These are phyloP conservation scores for Russula ochroleuca DNA, from an alignment of 768 basidiomycete species.

Conservation along the genomic window DNA sequence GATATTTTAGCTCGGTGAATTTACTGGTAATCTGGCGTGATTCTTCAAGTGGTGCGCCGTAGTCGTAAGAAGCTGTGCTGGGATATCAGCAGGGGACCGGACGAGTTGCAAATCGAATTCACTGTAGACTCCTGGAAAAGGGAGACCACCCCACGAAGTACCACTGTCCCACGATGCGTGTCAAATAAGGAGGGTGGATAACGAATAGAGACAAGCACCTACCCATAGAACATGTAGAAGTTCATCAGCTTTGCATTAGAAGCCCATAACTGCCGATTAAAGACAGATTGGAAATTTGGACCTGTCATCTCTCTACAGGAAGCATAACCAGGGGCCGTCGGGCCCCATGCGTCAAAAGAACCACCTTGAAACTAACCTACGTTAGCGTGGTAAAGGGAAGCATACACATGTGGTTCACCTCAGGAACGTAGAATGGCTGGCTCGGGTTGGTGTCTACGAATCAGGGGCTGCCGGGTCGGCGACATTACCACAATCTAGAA, in stretches of 20 bases:
- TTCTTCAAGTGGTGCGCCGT: slow-evolving; percentile 70
- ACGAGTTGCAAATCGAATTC: slow-evolving; percentile 25
- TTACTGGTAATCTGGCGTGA: slow-evolving; percentile 61
- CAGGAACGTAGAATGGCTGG: slow-evolving; percentile 70
- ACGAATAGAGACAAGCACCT: slow-evolving; percentile 6
- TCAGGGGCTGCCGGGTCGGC: background rate
- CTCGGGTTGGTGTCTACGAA: slow-evolving; percentile 37
- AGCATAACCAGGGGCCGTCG: slow-evolving; percentile 64
- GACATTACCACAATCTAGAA: background rate
- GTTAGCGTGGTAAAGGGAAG: background rate
- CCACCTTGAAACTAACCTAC: slow-evolving; percentile 60
- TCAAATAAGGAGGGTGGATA: background rate
- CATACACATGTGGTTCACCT: slow-evolving; percentile 39
- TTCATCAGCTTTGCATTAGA: slow-evolving; percentile 77
- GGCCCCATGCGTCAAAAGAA: slow-evolving; percentile 79
- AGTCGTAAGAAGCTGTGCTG: slow-evolving; percentile 63
- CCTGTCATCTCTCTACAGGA: slow-evolving; percentile 65
- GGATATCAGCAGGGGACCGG: background rate
- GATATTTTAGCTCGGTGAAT: slow-evolving; percentile 71
- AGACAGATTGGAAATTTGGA: slow-evolving; percentile 71
- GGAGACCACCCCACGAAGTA: slow-evolving; percentile 80
- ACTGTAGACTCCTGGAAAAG: slow-evolving; percentile 71
- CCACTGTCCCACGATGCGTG: slow-evolving; percentile 44
- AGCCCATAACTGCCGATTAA: slow-evolving; percentile 74
- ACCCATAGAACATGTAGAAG: slow-evolving; percentile 86